Base-by-base conservation (phyloP, 148 eudicot species). In the Nyssa sinensis region DNA sequence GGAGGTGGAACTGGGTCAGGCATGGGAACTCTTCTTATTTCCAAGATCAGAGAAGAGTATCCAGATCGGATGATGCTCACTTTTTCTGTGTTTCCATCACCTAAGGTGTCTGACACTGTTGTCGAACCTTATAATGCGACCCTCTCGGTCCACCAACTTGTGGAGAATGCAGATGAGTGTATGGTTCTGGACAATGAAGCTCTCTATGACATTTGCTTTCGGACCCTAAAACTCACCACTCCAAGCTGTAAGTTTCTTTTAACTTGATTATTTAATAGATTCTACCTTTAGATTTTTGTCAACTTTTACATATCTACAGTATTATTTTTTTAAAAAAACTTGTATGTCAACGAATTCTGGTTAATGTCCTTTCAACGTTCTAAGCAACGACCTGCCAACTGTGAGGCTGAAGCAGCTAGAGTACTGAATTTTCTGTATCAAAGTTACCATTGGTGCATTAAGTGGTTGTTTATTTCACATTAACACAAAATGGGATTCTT, bases 51-150 rank as follows among this genome's bases (percentile, higher is more conserved):
- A 59, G 86, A 84, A 77, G 87, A 84, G 72, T 84, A 84, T 34
- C 87, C 87, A 0, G 87, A 84, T 70, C 80, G 87, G 3, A 84
- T 84, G 87, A 84, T 84, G 87, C 87, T 84, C 49, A 84, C 87
- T 57, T 84, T 84, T 76, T 83, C 86, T 14, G 86, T 83, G 4
- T 83, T 83, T 35, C 86, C 86, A 57, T 83, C 86, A 27, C 83
- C 84, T 0, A 81, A 84, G 68, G 87, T 84, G 5, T 84, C 87
- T 2, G 87, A 84, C 67, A 80, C 86, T 53, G 86, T 84, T 27
- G 86, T 84, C 0, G 86, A 84, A 72, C 86, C 86, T 16, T 84
- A 84, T 63, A 84, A 84, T 71, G 86, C 86, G 6, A 84, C 86
- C 3, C 86, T 84, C 19, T 84, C 86, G 11, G 87, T 84, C 25